phyloP scores from a whole-genome alignment of 306 rosid genomes.

The Astragalus membranaceus region DNA sequence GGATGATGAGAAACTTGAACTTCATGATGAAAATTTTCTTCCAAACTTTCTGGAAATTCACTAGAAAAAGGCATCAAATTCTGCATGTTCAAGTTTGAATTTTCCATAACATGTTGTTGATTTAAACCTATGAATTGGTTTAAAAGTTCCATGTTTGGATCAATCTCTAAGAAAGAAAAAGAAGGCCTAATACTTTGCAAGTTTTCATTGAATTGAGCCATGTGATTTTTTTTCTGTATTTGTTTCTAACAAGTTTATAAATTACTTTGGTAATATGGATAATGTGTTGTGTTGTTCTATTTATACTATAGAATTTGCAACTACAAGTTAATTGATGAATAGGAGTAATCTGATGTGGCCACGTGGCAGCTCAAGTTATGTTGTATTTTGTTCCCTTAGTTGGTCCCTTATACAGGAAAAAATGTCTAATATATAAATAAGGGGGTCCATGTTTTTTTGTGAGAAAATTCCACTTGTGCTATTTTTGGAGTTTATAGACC shows the following conservation, averaged over 20 bases:
- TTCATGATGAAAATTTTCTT: conserved; percentile 30
- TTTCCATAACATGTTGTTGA: conserved; percentile 28
- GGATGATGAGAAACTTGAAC: conserved; percentile 24
- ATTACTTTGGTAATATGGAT: conserved; percentile 32
- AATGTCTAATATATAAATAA: conserved; percentile 38
- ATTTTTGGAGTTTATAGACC: conserved; percentile 26
- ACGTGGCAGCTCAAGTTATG: conserved; percentile 55
- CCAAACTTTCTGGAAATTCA: conserved; percentile 46
- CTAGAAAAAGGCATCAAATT: conserved; percentile 44
- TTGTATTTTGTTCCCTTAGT: conserved; percentile 35
- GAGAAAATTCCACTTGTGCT: conserved; percentile 14
- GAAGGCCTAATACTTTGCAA: conserved; percentile 48
- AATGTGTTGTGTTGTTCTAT: conserved; percentile 33
- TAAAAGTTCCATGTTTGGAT: conserved; percentile 50
- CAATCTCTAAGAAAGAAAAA: conserved; percentile 50
- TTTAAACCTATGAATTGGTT: conserved; percentile 41
- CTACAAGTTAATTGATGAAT: conserved; percentile 15
- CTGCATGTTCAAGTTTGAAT: conserved; percentile 45
- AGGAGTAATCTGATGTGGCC: conserved; percentile 40
- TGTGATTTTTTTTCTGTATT: conserved; percentile 23
- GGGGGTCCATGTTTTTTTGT: conserved; percentile 39
- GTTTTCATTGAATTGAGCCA: conserved; percentile 70
- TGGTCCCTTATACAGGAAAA: conserved; percentile 46
- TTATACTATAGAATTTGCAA: conserved; percentile 40
- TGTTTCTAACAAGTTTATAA: too few relatives aligned